Base-by-base conservation (phyloP, 805 yeast species). In the Ogataea neopini region DNA sequence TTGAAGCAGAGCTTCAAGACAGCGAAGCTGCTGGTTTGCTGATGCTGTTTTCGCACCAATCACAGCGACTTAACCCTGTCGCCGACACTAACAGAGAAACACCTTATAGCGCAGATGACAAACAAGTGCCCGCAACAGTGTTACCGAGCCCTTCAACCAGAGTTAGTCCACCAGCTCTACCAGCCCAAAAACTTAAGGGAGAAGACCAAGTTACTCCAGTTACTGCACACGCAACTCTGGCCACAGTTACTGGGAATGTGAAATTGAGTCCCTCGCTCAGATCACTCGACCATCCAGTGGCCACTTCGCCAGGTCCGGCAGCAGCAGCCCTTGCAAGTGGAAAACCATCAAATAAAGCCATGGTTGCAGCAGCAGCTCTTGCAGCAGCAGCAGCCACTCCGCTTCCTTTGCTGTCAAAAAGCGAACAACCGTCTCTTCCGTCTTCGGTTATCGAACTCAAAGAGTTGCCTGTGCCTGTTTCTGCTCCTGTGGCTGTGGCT, bases 361-460 rank as follows among this genome's bases (percentile, higher is more conserved):
- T 76, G 56, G 84, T 86, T 7, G 94, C 92, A 0, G 94, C 94
- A 1, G 92, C 91, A 7, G 92, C 92, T 0, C 69, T 86, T 43
- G 89, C 90, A 3, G 88, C 87, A 0, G 94, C 92, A 0, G 91
- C 91, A 2, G 87, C 83, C 11, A 76, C 81, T 11, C 94, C 94
- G 1, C 61, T 86, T 29, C 90, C 90, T 3, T 59, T 76, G 14
- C 45, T 60, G 36, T 37, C 53, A 2, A 50, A 50, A 26, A 40
- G 37, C 20, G 58, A 59, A 7, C 51, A 37, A 34, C 28, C 44
- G 13, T 44, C 17, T 4, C 15, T 30, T n/a, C 22, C 34, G 2
- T 14, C 40, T n/a, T 14, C 34, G 3, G 25, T 29, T 15, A 17
- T 22, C 13, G 40, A 36, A 26, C 29, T 36, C 18, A 36, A 19